These are phyloP conservation scores for Cyberlindnera veronae DNA, from an alignment of 805 yeast species.

Conservation along the genomic window DNA sequence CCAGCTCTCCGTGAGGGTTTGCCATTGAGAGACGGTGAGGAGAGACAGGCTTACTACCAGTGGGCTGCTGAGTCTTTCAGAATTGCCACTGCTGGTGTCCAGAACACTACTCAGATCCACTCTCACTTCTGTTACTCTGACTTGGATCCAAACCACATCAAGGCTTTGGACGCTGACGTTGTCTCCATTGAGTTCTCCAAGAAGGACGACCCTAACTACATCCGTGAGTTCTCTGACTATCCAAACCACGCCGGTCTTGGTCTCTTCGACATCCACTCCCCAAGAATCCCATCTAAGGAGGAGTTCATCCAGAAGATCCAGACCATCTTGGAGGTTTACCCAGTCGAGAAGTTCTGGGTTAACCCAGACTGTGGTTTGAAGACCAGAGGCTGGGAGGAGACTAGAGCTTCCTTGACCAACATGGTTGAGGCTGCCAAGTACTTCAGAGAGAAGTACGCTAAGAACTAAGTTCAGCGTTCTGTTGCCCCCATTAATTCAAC, in stretches of 20 bases:
- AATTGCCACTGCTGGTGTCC: slow-evolving; percentile 98
- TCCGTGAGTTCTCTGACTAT: slow-evolving; percentile 95
- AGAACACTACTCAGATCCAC: slow-evolving; percentile 94
- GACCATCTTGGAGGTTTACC: slow-evolving; percentile 94
- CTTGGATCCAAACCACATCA: slow-evolving; percentile 98
- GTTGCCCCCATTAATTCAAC: slow-evolving; percentile 25
- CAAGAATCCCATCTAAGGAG: slow-evolving; percentile 96
- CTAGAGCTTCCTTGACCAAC: slow-evolving; percentile 89
- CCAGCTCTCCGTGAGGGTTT: slow-evolving; percentile 99
- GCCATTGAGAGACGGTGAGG: slow-evolving; percentile 97
- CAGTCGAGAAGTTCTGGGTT: slow-evolving; percentile 98
- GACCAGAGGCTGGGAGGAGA: slow-evolving; percentile 99
- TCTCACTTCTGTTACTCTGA: slow-evolving; percentile 99
- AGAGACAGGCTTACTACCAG: slow-evolving; percentile 91
- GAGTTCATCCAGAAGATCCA: slow-evolving; percentile 93
- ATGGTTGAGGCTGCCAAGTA: slow-evolving; percentile 99
- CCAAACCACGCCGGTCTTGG: slow-evolving; percentile 99
- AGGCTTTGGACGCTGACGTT: slow-evolving; percentile 99
- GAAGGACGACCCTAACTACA: slow-evolving; percentile 98
- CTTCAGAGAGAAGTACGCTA: slow-evolving; percentile 58
- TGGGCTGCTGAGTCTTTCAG: slow-evolving; percentile 99
- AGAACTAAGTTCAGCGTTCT: slow-evolving; percentile 11
- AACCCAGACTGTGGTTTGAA: slow-evolving; percentile 99
- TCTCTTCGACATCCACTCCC: slow-evolving; percentile 98
- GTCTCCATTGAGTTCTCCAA: slow-evolving; percentile 99